phyloP scores from a whole-genome alignment of 768 basidiomycete genomes.

The Pleurotus ostreatus region DNA sequence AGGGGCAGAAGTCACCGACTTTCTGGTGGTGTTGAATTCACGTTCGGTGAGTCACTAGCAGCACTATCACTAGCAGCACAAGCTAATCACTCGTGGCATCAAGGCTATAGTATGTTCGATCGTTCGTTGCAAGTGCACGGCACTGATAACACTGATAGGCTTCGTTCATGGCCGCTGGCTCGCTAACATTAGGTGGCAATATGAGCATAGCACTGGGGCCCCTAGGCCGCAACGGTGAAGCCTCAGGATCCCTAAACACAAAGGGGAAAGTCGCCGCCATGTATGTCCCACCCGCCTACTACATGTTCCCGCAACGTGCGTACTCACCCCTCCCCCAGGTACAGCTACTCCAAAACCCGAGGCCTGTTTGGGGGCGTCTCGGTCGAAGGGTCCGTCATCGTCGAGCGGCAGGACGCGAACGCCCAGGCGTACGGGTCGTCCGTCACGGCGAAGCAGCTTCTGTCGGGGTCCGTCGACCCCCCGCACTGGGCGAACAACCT shows the following conservation, averaged over 20 bases:
- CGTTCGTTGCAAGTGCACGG: background rate
- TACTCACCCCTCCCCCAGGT: constrained; percentile 40
- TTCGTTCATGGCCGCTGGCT: constrained; percentile 94
- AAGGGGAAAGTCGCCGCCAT: constrained; percentile 90
- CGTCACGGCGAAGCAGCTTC: constrained; percentile 74
- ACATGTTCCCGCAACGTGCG: constrained; percentile 1
- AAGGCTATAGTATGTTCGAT: constrained; percentile 61
- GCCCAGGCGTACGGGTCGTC: constrained; percentile 71
- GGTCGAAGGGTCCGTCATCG: constrained; percentile 83
- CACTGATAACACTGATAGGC: constrained; percentile 30
- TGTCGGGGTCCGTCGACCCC: constrained; percentile 69
- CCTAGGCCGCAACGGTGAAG: constrained; percentile 93
- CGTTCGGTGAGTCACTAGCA: constrained; percentile 47
- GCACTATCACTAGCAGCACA: background rate
- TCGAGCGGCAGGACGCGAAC: constrained; percentile 94
- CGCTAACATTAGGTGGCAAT: constrained; percentile 86
- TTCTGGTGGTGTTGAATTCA: constrained; percentile 85
- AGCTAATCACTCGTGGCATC: constrained; percentile 1
- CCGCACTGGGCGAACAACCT: constrained; percentile 80
- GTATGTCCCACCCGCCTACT: constrained; percentile 33
- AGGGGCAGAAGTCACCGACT: constrained; percentile 88
- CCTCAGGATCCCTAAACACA: constrained; percentile 74
- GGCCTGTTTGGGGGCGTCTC: constrained; percentile 94
- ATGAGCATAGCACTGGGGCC: constrained; percentile 89
- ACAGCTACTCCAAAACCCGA: constrained; percentile 87